Conservation (phyloP, 2,329 filamentous ascomycete species). For the Coniochaeta pulveracea region DNA sequence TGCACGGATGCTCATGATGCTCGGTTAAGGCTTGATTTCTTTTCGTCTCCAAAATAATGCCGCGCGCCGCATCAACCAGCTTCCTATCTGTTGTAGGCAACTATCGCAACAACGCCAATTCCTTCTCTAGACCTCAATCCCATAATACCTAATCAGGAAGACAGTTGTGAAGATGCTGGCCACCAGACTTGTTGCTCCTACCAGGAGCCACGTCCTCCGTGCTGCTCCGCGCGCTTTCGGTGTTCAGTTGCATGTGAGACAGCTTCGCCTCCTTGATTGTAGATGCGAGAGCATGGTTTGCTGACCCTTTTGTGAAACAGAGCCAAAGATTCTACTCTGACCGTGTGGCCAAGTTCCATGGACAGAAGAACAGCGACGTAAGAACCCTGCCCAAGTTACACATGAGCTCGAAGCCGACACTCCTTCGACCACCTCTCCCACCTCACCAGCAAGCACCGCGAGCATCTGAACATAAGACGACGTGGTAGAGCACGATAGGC, state of each 20-base stretch:
- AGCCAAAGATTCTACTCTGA: conserved; percentile 56
- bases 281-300: background rate
- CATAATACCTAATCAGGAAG: background rate
- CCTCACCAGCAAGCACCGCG: conserved; percentile 8
- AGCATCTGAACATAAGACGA: conserved; percentile 11
- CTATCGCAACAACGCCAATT: conserved; percentile 1
- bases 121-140: background rate
- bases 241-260: conserved; percentile 44
- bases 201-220: conserved; percentile 68
- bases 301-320: conserved; percentile 17
- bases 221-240: conserved; percentile 46
- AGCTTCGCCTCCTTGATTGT: background rate
- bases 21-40: conserved; percentile 4
- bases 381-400: conserved; percentile 21
- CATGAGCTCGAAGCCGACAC: background rate
- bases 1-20: too few relatives aligned
- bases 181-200: conserved; percentile 65
- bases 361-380: conserved; percentile 80
- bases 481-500: conserved; percentile 8
- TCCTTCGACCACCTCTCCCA: too few relatives aligned
- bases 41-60: conserved; percentile 4
- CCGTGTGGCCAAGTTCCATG: conserved; percentile 86
- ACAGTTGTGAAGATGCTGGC: conserved; percentile 54
- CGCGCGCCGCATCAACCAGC: conserved; percentile 2
- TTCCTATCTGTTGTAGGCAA: too few relatives aligned